Evolutionary conservation across 306 rosid genomes (phyloP), one percentile per base, ranked within the genome.

Genomic region (Pachyrhizus erosus): DNA sequence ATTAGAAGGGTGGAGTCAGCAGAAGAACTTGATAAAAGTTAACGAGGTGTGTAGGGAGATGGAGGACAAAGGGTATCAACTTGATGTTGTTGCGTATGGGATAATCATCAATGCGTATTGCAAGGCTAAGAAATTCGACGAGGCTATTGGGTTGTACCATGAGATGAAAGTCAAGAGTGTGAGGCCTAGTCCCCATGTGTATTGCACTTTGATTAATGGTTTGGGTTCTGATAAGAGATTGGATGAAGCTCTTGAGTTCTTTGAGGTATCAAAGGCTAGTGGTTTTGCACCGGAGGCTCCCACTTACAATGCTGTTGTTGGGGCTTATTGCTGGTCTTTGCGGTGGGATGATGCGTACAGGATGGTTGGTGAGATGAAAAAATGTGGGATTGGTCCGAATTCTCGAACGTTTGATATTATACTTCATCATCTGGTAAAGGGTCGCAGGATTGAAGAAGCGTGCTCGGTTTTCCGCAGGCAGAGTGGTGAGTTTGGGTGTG

Each of bases 1-100:
- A 80, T 78, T 94, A 51, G 97, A 90, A 81, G 98, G 98, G 51
- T 94, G 98, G 94, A 93, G 97, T 82, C 94, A 90, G 31, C 87
- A 88, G 42, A 89, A 86, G 45, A 92, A 90, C 40, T 81, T 90
- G 75, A 64, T 92, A 86, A 91, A 81, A 84, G 72, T 94, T 40
- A 85, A 90, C 72, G 97, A 94, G 90, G 90, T 92, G 78, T 88
- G 85, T 70, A n/a, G 94, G 74, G 97, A 92, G 75, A 92, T 94
- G 94, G 89, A 68, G 70, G 90, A 77, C 12, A 92, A 91, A 9
- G 96, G 97, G 68, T 84, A 91, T 42, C 84, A 91, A 33, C 91
- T 92, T 5, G 98, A 94, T 84, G 96, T 89, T 12, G 94, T 94
- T 71, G 86, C 95, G 2, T 91, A 85, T 62, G 95, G 97, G 9